Percentiles rank a stretch among this genome's conserved stretches.
phyloP scores from a whole-genome alignment of 1,139 yeast species.

The Pichia sp. region DNA sequence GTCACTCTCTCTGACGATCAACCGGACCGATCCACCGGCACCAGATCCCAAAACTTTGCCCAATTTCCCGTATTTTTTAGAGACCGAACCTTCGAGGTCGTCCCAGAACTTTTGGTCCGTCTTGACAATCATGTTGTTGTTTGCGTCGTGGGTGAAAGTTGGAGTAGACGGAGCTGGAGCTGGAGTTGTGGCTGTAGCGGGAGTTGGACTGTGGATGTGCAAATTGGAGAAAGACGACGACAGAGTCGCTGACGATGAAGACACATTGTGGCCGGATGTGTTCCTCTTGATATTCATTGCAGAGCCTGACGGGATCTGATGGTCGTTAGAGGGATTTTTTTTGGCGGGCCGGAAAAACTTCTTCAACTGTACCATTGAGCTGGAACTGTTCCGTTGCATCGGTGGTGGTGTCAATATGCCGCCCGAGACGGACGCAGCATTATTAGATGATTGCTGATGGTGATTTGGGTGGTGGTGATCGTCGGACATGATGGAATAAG shows the following conservation, averaged over 20 bases:
- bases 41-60: constrained; percentile 93
- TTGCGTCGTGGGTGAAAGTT: constrained; percentile 29
- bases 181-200: neutral
- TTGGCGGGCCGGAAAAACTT: constrained; percentile 29
- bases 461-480: constrained; percentile 11
- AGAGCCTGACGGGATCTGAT: neutral
- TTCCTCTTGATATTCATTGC: neutral
- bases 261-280: neutral
- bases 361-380: constrained; percentile 30
- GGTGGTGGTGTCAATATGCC: constrained; percentile 6
- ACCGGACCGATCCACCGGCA: constrained; percentile 87
- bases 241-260: neutral
- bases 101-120: constrained; percentile 28
- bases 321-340: constrained; percentile 14
- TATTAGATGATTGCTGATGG: neutral
- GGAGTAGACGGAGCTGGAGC: constrained; percentile 19
- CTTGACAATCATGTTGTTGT: constrained; percentile 29
- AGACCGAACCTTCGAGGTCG: constrained; percentile 41
- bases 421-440: neutral
- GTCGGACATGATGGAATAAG: constrained; percentile 18
- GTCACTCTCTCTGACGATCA: constrained; percentile 64
- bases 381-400: constrained; percentile 29
- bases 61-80: constrained; percentile 70
- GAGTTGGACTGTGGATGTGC: neutral
- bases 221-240: neutral